Conservation (phyloP, 202 grass and related monocot species). For the Panicum virgatum region DNA sequence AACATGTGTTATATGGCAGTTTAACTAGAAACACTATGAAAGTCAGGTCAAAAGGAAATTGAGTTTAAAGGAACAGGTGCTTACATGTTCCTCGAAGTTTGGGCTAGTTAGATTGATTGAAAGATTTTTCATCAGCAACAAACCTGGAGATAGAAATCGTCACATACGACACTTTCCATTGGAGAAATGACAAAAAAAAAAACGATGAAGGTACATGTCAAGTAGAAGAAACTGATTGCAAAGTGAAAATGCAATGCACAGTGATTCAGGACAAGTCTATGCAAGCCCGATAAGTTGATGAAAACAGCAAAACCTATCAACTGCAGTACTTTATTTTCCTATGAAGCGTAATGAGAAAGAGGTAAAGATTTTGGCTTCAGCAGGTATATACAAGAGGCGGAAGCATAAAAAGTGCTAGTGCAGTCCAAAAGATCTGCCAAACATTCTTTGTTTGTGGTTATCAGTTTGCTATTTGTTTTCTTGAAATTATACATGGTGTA, state of each 20-base stretch:
- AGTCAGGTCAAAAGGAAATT: conserved; percentile 2
- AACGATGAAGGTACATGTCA: not conserved
- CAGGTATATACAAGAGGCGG: not conserved
- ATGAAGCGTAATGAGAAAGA: not conserved
- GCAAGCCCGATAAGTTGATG: not conserved
- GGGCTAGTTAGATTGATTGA: conserved; percentile 82
- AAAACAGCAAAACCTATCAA: not conserved
- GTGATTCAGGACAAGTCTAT: not conserved
- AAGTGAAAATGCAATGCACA: not conserved
- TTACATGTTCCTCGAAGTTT: conserved; percentile 89
- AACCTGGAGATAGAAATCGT: conserved; percentile 52
- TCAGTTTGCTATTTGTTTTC: not conserved
- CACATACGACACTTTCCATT: conserved; percentile 5
- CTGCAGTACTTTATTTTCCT: not conserved
- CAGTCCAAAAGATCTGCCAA: not conserved
- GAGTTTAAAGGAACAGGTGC: conserved; percentile 1
- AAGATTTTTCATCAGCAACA: conserved; percentile 88
- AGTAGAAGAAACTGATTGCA: conserved; percentile 11
- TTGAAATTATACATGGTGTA: not conserved
- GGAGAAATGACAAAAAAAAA: not conserved
- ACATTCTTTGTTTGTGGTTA: not conserved
- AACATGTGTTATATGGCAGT: not conserved
- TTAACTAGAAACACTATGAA: not conserved
- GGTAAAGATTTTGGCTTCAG: not conserved
- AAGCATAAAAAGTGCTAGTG: not conserved